These are phyloP conservation scores for Backusella tuberculispora DNA, from an alignment of 192 early-diverging fungal genomes.

Conservation along the genomic window DNA sequence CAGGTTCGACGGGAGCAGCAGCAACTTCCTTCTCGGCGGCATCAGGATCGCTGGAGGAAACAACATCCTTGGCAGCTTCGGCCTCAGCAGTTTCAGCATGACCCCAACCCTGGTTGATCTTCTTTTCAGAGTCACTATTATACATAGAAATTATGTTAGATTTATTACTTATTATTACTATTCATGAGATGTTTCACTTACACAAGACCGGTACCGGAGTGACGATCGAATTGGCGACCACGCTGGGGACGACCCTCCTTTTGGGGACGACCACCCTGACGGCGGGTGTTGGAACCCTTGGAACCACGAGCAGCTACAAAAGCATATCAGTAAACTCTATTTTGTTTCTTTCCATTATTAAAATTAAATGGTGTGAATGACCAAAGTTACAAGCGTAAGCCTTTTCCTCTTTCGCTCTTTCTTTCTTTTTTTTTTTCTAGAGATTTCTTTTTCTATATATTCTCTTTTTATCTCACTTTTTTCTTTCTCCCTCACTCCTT, in stretches of 20 bases:
- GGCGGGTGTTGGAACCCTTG: conserved; percentile 51
- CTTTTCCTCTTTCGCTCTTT: neutral
- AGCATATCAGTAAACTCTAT: neutral
- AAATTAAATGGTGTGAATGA: neutral
- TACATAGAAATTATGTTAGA: neutral
- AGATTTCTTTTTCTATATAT: neutral
- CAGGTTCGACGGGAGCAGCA: conserved; percentile 65
- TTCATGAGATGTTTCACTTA: conserved; percentile 29
- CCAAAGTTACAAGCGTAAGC: neutral
- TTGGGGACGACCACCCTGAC: conserved; percentile 45
- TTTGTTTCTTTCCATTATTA: neutral
- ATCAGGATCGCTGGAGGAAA: conserved; percentile 36
- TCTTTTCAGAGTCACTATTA: conserved; percentile 83
- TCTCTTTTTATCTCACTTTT: neutral
- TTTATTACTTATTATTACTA: neutral
- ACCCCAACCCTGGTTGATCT: conserved; percentile 87
- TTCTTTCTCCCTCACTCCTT: neutral
- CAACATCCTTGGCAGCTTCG: conserved; percentile 38
- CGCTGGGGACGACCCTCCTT: conserved; percentile 42
- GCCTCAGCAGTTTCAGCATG: conserved; percentile 63
- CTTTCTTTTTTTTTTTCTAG: neutral
- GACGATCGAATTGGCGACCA: conserved; percentile 86
- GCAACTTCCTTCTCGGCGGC: conserved; percentile 43
- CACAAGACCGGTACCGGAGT: conserved; percentile 75
- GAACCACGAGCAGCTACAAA: conserved; percentile 33